Conservation (phyloP, 176 grass and related monocot species). For the Chrysopogon serrulatus region DNA sequence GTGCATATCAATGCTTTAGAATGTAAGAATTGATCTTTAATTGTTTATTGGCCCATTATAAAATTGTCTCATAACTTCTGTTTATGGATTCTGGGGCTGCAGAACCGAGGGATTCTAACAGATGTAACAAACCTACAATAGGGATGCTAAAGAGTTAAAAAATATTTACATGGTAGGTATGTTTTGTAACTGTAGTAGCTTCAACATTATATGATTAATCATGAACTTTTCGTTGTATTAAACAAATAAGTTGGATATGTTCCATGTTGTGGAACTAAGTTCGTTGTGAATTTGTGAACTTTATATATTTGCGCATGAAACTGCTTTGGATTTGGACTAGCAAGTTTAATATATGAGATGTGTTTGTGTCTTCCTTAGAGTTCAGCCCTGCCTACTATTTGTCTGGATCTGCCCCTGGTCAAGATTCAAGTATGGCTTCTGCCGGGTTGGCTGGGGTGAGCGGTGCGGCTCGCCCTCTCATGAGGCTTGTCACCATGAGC, state of each 20-base stretch:
- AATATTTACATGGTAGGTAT: not conserved
- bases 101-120: not conserved
- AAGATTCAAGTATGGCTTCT: not conserved
- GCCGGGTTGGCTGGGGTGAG: not conserved
- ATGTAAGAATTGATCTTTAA: not conserved
- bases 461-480: slow-evolving; percentile 26
- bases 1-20: not conserved
- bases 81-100: not conserved
- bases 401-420: not conserved
- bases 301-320: not conserved
- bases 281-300: not conserved
- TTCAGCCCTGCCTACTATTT: not conserved
- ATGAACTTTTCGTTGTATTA: not conserved
- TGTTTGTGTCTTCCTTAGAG: not conserved
- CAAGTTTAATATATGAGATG: not conserved
- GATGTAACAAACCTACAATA: not conserved
- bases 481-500: slow-evolving; percentile 63
- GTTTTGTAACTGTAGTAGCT: not conserved
- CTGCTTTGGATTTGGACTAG: not conserved
- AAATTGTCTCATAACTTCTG: not conserved
- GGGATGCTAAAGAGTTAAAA: not conserved
- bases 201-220: not conserved
- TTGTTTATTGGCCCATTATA: not conserved
- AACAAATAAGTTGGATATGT: not conserved
- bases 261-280: not conserved